Evolutionary conservation across 2,329 filamentous ascomycete species (phyloP), one percentile per base, ranked within the genome.

Genomic region (Rhinocladiella similis): DNA sequence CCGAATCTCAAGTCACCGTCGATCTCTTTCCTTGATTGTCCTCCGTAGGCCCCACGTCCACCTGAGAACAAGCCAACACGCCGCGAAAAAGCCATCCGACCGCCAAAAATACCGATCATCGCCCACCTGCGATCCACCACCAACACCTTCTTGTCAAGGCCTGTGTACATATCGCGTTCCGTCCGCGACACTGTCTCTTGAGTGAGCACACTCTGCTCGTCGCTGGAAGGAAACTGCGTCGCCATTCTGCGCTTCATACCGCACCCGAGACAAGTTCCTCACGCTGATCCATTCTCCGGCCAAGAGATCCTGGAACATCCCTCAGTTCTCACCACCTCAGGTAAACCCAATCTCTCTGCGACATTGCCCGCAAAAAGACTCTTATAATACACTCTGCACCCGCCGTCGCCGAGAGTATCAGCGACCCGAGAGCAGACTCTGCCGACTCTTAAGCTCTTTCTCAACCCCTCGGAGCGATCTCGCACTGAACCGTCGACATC

Each of bases 401-500:
- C 35, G 35, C 35, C 5, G 18, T 41, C 38, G 38, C 38, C 10
- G 38, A 41, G 38, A 7, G n/a, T 18, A 7, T 9, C 38, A 18
- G 29, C 29, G 29, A 33, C 29, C 6, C 5, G 10, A 33, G 5
- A 33, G 29, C 29, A 33, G 29, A 7, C 10, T 12, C 29, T 9
- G 10, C 29, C 29, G 29, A 9, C 6, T 33, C 6, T 9, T 3
- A n/a, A 33, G 29, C 29, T 12, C 29, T 33, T 10, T 33, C 29
- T 19, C n/a, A 48, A 35, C 36, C 13, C 48, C 43, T 33, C 5
- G 18, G 18, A 54, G 60, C 56, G 47, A 52, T 49, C 56, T 38
- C 54, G 59, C 61, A 29, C 62, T 75, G 73, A 59, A 54, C 47
- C 33, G 41, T 22, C 27, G n/a, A 39, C 36, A 47, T 38, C 50